Evolutionary conservation across 352 stramenopile genomes (phyloP), one percentile per base, ranked within the genome.

Genomic region (Phytophthora pseudosyringae): DNA sequence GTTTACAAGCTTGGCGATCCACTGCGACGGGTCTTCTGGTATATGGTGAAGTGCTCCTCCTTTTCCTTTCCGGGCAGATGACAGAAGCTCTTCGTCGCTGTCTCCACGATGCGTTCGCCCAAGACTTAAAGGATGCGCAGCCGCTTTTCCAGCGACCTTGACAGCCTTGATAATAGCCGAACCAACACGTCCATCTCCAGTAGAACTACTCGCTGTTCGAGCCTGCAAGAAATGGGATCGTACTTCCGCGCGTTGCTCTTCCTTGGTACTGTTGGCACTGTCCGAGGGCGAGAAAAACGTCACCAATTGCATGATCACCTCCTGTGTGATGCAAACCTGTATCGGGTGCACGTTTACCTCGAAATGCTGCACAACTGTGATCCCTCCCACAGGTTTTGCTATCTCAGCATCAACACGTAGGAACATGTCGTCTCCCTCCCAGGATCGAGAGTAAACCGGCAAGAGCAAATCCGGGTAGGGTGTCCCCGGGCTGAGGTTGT

Each of bases 331-430:
- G 50, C 84, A 94, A 29, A 96, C 76, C 64, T 96, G 84, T n/a
- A 96, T 77, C 4, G 88, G 88, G 41, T 93, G 84, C 2, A 94
- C 78, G 32, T 96, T 96, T 28, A 96, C 64, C 66, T 94, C 86
- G 62, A 94, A 93, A 73, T 94, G 88, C 38, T 92, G 79, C 9
- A 95, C 72, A 28, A 95, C 54, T 15, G 78, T 87, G 32, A 86
- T 81, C 1, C 69, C 80, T 28, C 69, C 62, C 1, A 90, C 73
- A 9, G 87, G 82, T 31, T 80, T 75, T n/a, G 78, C 73, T 15
- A 94, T 78, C 48, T 94, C 87, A 10, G 83, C 82, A 47, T 94
- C 83, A 15, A 94, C 47, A 15, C 87, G 82, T 35, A 95, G 59
- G 46, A 94, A 92, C 60, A 74, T 80, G 43, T 91, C 73, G 16